A percentile compares a stretch with the other conserved stretches of the same genome.
Conservation (phyloP, 1,284 basidiomycete species). For the Austroboletus novae-zelandiae region DNA sequence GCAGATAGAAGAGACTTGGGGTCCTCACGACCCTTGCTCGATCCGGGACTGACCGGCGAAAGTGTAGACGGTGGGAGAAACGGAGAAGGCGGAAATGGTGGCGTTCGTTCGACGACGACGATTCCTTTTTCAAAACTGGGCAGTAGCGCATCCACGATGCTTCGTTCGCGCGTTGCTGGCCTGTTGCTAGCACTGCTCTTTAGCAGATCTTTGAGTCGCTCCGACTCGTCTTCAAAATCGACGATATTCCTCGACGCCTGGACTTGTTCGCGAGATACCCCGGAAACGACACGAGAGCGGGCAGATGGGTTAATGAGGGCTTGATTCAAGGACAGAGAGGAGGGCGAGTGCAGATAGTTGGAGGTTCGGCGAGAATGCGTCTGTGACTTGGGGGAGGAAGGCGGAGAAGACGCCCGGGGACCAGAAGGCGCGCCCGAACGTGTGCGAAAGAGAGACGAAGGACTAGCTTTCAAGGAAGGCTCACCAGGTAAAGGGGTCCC, state of each 20-base stretch:
- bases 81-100: constrained; percentile 26
- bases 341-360: constrained; percentile 29
- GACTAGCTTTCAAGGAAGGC: constrained; percentile 2
- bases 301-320: constrained; percentile 29
- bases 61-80: constrained; percentile 21
- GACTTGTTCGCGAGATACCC: constrained; percentile 59
- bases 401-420: constrained; percentile 33
- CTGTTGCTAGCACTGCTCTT: constrained; percentile 50
- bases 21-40: constrained; percentile 34
- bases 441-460: constrained; percentile 16
- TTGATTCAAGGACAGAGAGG: constrained; percentile 33
- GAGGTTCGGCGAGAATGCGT: constrained; percentile 29
- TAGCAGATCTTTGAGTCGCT: constrained; percentile 67
- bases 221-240: constrained; percentile 75
- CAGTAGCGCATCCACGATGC: constrained; percentile 33
- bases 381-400: constrained; percentile 33
- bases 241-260: constrained; percentile 61
- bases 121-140: constrained; percentile 27
- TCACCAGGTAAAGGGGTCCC: constrained; percentile 23
- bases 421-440: constrained; percentile 18
- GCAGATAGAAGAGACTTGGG: constrained; percentile 43
- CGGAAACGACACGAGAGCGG: constrained; percentile 58
- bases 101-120: constrained; percentile 17
- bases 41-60: constrained; percentile 16
- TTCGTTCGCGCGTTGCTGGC: constrained; percentile 28